Evolutionary conservation across 768 basidiomycete genomes (phyloP).

Genomic region (Amanita pallidorosea): DNA sequence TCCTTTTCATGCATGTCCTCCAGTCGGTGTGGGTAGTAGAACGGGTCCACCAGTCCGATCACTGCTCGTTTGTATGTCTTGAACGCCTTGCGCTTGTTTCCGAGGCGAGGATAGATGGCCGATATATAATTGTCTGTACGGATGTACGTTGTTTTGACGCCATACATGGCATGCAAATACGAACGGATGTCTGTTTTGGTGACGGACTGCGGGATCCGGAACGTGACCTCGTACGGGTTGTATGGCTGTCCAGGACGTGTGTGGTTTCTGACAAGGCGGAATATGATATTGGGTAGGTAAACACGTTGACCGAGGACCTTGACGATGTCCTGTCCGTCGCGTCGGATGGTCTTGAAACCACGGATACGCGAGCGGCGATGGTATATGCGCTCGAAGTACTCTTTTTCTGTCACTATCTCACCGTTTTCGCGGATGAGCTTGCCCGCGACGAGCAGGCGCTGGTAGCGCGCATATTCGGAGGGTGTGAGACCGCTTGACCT

Average conservation of each 20-base stretch:
- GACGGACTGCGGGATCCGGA: conserved; percentile 79
- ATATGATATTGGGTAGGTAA: conserved; percentile 83
- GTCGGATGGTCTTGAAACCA: conserved; percentile 39
- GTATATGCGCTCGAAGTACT: conserved; percentile 52
- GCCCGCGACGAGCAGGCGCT: conserved; percentile 44
- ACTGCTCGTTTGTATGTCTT: conserved; percentile 85
- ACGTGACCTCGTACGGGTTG: conserved; percentile 92
- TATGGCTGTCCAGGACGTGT: conserved; percentile 70
- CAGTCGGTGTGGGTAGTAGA: conserved; percentile 79
- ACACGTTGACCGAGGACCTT: conserved; percentile 70
- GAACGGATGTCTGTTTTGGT: conserved; percentile 90
- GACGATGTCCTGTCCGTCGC: conserved; percentile 28
- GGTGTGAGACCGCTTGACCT: conserved; percentile 51
- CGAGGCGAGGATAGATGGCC: conserved; percentile 27
- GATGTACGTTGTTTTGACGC: conserved; percentile 84
- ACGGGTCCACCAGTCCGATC: conserved; percentile 85
- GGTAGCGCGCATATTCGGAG: conserved; percentile 50
- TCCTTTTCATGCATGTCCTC: conserved; percentile 66
- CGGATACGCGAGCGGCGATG: conserved; percentile 54
- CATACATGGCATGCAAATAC: conserved; percentile 78
- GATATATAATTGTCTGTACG: conserved; percentile 88
- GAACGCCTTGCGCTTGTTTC: conserved; percentile 22
- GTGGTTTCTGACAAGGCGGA: conserved; percentile 76
- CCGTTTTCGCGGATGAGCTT: conserved; percentile 27
- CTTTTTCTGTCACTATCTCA: conserved; percentile 31